Percentiles rank a stretch among this genome's conserved stretches.
phyloP scores from a whole-genome alignment of 2,329 filamentous ascomycete genomes.

The Rasamsonia emersonii region DNA sequence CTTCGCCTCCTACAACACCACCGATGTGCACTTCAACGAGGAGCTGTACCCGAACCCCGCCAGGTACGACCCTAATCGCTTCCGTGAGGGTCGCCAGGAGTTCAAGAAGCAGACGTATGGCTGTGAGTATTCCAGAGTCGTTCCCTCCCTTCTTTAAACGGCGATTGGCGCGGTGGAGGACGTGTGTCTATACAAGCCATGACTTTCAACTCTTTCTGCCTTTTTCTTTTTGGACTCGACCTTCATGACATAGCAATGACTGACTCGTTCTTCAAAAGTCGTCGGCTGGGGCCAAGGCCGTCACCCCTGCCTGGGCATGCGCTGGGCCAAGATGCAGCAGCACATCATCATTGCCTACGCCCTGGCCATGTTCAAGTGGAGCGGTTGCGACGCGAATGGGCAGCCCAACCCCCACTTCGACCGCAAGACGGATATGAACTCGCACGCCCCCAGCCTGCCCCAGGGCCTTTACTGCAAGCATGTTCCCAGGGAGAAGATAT shows the following conservation, averaged over 20 bases:
- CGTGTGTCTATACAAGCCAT: no score
- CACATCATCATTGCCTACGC: constrained; percentile 5
- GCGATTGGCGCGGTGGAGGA: no score
- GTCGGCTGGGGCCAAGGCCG: constrained; percentile 6
- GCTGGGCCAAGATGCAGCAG: constrained; percentile 6
- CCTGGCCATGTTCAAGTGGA: constrained; percentile 4
- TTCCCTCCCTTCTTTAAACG: no score
- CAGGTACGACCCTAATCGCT: constrained; percentile 5
- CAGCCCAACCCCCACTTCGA: constrained; percentile 1
- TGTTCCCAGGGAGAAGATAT: constrained; percentile 3
- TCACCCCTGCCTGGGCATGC: constrained; percentile 5
- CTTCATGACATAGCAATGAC: background rate
- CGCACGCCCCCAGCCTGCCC: constrained; percentile 1
- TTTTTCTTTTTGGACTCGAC: background rate
- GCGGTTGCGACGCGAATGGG: constrained; percentile 1
- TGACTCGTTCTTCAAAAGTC: constrained; percentile 2
- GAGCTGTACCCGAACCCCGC: constrained; percentile 5
- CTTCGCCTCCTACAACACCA: constrained; percentile 2
- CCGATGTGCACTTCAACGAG: constrained; percentile 3
- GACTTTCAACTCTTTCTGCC: background rate
- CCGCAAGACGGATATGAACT: constrained; percentile 2
- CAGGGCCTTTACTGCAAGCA: constrained; percentile 3
- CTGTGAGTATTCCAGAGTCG: no score
- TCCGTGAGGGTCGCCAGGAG: constrained; percentile 1
- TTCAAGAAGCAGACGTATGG: constrained; percentile 5